phyloP scores from a whole-genome alignment of 2,329 filamentous ascomycete genomes.

The Fusarium sp. region DNA sequence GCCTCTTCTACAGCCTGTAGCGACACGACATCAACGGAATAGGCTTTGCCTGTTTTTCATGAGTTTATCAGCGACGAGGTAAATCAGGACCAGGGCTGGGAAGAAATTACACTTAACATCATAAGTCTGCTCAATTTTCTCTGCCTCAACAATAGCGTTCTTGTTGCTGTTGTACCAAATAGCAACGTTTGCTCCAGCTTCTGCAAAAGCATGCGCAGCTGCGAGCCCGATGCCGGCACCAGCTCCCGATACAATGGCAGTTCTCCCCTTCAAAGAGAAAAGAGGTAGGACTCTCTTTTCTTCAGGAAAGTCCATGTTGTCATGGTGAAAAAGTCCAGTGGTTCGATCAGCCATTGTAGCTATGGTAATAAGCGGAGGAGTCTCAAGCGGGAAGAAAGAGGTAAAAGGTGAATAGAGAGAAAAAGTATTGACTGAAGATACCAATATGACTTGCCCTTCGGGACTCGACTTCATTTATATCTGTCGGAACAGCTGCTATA shows the following conservation, averaged over 20 bases:
- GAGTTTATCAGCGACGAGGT: background rate
- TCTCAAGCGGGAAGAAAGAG: no score
- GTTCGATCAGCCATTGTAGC: conserved; percentile 51
- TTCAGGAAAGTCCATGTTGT: conserved; percentile 66
- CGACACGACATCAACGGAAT: conserved; percentile 72
- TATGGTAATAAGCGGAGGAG: no score
- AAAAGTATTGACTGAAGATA: no score
- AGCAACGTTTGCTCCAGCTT: conserved; percentile 80
- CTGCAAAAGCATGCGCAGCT: conserved; percentile 75
- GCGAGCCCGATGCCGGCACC: conserved; percentile 77
- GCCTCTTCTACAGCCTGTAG: conserved; percentile 66
- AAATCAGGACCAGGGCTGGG: background rate
- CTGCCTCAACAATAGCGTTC: conserved; percentile 72
- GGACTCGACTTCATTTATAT: no score
- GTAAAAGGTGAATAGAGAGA: no score
- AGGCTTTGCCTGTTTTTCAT: conserved; percentile 66
- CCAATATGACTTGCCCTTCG: no score
- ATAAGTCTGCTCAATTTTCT: conserved; percentile 75
- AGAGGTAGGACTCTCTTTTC: conserved; percentile 71
- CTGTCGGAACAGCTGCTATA: no score
- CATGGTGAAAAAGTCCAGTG: conserved; percentile 69
- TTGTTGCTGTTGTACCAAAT: conserved; percentile 81
- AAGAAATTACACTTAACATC: conserved; percentile 74
- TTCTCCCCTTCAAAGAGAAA: conserved; percentile 79
- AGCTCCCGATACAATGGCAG: conserved; percentile 78